Percentiles rank a stretch among this genome's conserved stretches.
Evolutionary conservation across 176 grass and related monocot genomes (phyloP).

Genomic region (Pontederia paniculata): DNA sequence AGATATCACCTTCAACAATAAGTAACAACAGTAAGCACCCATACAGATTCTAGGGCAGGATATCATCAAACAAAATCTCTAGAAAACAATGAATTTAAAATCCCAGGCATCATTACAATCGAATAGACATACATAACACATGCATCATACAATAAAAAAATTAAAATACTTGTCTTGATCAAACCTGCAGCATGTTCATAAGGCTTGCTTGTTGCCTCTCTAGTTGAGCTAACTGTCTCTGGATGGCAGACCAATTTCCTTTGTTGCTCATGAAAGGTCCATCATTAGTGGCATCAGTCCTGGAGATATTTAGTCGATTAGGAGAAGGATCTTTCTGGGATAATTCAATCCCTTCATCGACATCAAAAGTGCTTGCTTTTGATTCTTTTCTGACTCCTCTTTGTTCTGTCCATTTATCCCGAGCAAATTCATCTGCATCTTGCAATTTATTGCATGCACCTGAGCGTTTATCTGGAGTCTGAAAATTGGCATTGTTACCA

Average conservation of each 20-base stretch:
- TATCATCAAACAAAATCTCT: no score
- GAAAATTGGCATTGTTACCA: slow-evolving; percentile 33
- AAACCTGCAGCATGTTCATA: slow-evolving; percentile 97
- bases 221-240: slow-evolving; percentile 62
- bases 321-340: slow-evolving; percentile 34
- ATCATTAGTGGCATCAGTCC: slow-evolving; percentile 31
- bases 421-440: slow-evolving; percentile 3
- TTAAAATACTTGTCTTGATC: slow-evolving; percentile 3
- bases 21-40: no score
- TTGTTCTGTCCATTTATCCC: slow-evolving; percentile 43
- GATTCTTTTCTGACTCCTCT: slow-evolving; percentile 52
- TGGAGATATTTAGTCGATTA: slow-evolving; percentile 30
- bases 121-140: background rate
- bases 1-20: no score
- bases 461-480: slow-evolving; percentile 30
- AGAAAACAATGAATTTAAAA: background rate
- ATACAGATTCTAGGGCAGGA: no score
- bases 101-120: background rate
- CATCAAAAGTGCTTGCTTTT: slow-evolving; percentile 50
- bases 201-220: slow-evolving; percentile 91
- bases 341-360: slow-evolving; percentile 39
- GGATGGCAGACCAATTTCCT: slow-evolving; percentile 72
- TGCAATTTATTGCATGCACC: slow-evolving; percentile 9
- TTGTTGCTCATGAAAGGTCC: slow-evolving; percentile 64
- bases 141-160: background rate